phyloP scores from a whole-genome alignment of 192 early-diverging fungal species.

The Helicostylum pulchrum region DNA sequence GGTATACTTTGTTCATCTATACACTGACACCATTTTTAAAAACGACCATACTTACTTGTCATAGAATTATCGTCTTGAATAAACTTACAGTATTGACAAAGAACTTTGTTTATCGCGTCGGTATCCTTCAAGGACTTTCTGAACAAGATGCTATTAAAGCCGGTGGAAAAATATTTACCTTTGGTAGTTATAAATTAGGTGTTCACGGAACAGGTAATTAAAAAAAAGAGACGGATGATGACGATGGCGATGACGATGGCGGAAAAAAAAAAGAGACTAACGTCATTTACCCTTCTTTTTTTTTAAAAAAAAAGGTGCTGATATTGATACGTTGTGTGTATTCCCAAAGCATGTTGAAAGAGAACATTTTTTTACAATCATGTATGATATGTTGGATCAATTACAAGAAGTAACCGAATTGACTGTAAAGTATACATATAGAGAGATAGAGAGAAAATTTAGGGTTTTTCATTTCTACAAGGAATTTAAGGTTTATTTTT shows the following conservation, averaged over 20 bases:
- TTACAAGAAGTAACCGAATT: constrained; percentile 83
- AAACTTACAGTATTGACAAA: constrained; percentile 85
- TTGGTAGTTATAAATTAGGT: constrained; percentile 93
- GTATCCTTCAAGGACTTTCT: constrained; percentile 62
- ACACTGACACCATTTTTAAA: not conserved
- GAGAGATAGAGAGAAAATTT: not conserved
- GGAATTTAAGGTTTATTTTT: not conserved
- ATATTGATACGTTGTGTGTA: constrained; percentile 98
- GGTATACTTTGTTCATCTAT: constrained; percentile 47
- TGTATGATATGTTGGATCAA: constrained; percentile 78
- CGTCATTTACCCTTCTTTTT: constrained; percentile 2
- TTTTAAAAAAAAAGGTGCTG: constrained; percentile 57
- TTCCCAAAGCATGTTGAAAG: constrained; percentile 84
- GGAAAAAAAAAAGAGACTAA: not conserved
- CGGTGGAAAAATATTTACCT: constrained; percentile 97
- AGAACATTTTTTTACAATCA: constrained; percentile 90
- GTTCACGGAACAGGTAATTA: constrained; percentile 83
- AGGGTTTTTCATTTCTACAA: too few relatives aligned
- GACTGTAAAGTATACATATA: constrained; percentile 42
- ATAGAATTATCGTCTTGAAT: constrained; percentile 78
- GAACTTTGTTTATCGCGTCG: constrained; percentile 82
- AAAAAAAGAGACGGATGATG: not conserved
- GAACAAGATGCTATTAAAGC: constrained; percentile 77
- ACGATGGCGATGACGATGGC: not conserved
- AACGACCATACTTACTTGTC: too few relatives aligned